Evolutionary conservation across 345 rosid genomes (phyloP).

Genomic region (Rhizophora apiculata): DNA sequence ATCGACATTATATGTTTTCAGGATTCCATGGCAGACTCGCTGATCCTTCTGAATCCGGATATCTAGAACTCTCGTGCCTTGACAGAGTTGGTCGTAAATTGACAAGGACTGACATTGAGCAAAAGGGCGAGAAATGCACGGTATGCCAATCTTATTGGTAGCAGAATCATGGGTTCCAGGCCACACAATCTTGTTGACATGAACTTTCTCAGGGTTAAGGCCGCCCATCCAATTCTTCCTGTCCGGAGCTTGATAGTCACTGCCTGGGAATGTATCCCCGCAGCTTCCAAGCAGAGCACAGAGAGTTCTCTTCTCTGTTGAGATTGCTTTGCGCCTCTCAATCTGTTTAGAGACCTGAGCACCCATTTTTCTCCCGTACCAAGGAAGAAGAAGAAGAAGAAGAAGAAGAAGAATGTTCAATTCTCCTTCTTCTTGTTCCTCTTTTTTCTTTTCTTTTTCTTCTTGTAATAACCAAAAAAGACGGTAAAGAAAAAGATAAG

Average conservation of each 20-base stretch:
- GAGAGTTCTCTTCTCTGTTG: conserved; percentile 54
- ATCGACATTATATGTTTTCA: conserved; percentile 64
- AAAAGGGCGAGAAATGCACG: conserved; percentile 63
- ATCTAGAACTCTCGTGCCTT: conserved; percentile 69
- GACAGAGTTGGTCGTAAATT: conserved; percentile 66
- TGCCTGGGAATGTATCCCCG: conserved; percentile 60
- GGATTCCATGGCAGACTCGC: conserved; percentile 80
- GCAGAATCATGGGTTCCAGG: conserved; percentile 97
- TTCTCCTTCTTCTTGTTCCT: neutral
- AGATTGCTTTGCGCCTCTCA: conserved; percentile 46
- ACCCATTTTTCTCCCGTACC: conserved; percentile 47
- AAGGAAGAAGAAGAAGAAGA: neutral
- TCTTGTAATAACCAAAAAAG: neutral
- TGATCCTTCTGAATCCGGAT: conserved; percentile 67
- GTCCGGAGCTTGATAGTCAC: conserved; percentile 55
- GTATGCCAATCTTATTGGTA: conserved; percentile 80
- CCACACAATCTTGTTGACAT: conserved; percentile 74
- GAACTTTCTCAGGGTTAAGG: conserved; percentile 55
- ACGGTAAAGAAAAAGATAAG: conserved; percentile 1
- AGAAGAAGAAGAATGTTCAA: neutral
- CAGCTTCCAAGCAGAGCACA: conserved; percentile 38
- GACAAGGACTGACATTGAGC: conserved; percentile 85
- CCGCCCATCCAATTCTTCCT: conserved; percentile 76
- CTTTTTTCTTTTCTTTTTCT: neutral
- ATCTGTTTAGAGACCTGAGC: conserved; percentile 57